Evolutionary conservation across 1,139 yeast species (phyloP).

Genomic region (Diutina catenulata): DNA sequence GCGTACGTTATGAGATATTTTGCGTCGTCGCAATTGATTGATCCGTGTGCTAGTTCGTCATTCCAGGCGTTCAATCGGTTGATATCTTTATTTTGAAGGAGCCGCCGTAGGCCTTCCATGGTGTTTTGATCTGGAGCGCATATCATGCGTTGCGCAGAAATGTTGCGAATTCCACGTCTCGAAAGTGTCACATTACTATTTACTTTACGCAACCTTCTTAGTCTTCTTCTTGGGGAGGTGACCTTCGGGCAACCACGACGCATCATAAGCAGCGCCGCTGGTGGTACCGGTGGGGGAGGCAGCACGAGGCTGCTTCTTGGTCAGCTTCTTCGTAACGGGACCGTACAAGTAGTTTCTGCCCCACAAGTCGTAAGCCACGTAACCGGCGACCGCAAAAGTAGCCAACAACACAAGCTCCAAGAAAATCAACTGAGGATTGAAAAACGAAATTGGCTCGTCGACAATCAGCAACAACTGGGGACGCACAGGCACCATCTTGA

Average conservation of each 20-base stretch:
- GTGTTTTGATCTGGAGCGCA: too few species aligned
- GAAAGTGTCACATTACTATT: background rate
- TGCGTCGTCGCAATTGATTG: too few species aligned
- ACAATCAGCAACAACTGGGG: conserved; percentile 45
- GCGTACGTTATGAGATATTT: too few species aligned
- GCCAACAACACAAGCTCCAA: conserved; percentile 44
- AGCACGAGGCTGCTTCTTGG: conserved; percentile 13
- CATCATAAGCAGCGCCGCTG: conserved; percentile 8
- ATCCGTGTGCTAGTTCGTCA: too few species aligned
- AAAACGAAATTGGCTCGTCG: conserved; percentile 60
- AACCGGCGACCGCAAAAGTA: conserved; percentile 39
- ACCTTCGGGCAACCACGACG: conserved; percentile 4
- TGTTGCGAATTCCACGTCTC: too few species aligned
- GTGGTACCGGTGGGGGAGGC: conserved; percentile 17
- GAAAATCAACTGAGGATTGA: conserved; percentile 61
- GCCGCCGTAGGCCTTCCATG: too few species aligned
- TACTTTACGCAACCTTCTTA: background rate
- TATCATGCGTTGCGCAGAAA: too few species aligned
- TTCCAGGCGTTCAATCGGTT: too few species aligned
- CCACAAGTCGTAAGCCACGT: conserved; percentile 32
- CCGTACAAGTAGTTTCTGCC: conserved; percentile 30
- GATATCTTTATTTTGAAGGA: too few species aligned
- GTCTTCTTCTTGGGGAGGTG: conserved; percentile 1
- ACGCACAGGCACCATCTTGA: conserved; percentile 47
- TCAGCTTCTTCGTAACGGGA: conserved; percentile 14